Percentiles rank a stretch among this genome's conserved stretches.
These are phyloP conservation scores for Apiospora phragmitis DNA, from an alignment of 2,329 filamentous ascomycete species.

Conservation along the genomic window DNA sequence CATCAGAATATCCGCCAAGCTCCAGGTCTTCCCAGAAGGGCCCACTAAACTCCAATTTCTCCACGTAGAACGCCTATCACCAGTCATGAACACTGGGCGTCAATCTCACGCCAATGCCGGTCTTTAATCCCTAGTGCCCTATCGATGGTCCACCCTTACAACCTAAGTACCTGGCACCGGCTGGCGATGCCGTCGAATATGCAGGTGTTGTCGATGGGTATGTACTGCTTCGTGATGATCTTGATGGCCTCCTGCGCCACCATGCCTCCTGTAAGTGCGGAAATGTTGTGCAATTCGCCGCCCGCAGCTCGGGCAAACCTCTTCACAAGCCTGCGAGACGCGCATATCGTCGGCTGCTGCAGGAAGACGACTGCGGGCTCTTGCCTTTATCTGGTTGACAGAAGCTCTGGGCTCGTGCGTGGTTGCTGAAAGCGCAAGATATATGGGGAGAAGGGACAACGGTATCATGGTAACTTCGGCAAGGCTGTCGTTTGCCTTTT, in stretches of 20 bases:
- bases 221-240: conserved; percentile 72
- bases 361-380: conserved; percentile 43
- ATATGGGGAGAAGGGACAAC: conserved; percentile 66
- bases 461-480: conserved; percentile 49
- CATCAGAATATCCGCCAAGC: conserved; percentile 30
- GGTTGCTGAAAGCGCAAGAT: conserved; percentile 63
- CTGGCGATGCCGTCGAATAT: conserved; percentile 69
- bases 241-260: conserved; percentile 98
- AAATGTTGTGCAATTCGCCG: conserved; percentile 90
- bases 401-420: conserved; percentile 45
- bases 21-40: conserved; percentile 25
- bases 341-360: conserved; percentile 51
- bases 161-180: conserved; percentile 58
- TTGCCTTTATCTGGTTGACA: conserved; percentile 54
- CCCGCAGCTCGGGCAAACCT: conserved; percentile 74
- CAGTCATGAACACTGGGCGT: conserved; percentile 27
- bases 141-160: conserved; percentile 37
- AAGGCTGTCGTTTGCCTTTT: conserved; percentile 55
- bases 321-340: conserved; percentile 57
- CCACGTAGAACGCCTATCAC: conserved; percentile 33
- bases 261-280: conserved; percentile 84
- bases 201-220: conserved; percentile 70
- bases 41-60: conserved; percentile 28
- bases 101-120: conserved; percentile 23
- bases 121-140: conserved; percentile 19